Evolutionary conservation across 139 green algal genomes (phyloP).

Genomic region (Picocystis salinarum): DNA sequence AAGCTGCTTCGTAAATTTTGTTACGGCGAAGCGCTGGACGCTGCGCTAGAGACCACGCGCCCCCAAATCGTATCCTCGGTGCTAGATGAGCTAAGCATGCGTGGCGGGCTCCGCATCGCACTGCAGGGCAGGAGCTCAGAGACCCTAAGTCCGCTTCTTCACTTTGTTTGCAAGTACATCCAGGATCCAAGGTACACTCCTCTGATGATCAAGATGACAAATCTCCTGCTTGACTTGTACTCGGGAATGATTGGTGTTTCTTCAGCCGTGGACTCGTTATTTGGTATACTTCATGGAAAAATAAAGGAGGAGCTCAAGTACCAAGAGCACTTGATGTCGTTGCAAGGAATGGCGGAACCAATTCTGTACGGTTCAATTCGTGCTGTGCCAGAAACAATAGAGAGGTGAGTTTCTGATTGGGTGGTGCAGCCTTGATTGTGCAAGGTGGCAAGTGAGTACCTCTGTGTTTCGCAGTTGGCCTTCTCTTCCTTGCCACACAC

Average conservation of each 20-base stretch:
- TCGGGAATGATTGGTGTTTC: slow-evolving; percentile 16
- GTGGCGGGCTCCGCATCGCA: slow-evolving; percentile 36
- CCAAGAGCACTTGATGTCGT: slow-evolving; percentile 20
- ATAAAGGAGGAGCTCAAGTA: slow-evolving; percentile 34
- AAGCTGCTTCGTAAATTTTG: slow-evolving; percentile 19
- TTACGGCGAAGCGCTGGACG: slow-evolving; percentile 55
- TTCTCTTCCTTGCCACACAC: too few species aligned
- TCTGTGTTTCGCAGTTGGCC: too few species aligned
- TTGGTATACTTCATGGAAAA: slow-evolving; percentile 23
- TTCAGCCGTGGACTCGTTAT: slow-evolving; percentile 19
- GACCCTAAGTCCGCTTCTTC: slow-evolving; percentile 38
- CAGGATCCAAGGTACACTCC: slow-evolving; percentile 36
- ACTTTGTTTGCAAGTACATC: slow-evolving; percentile 26
- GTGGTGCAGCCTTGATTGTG: too few species aligned
- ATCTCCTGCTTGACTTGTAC: slow-evolving; percentile 51
- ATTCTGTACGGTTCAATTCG: slow-evolving; percentile 28
- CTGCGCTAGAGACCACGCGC: slow-evolving; percentile 32
- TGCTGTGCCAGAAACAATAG: too few species aligned
- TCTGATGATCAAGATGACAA: slow-evolving; percentile 23
- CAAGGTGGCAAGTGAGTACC: too few species aligned
- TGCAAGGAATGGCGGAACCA: slow-evolving; percentile 47
- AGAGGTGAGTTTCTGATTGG: too few species aligned
- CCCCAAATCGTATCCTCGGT: slow-evolving; percentile 55
- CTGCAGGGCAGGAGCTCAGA: slow-evolving; percentile 31
- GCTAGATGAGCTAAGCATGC: slow-evolving; percentile 51